phyloP scores from a whole-genome alignment of 2,329 filamentous ascomycete genomes.

The Diaporthe sp. region DNA sequence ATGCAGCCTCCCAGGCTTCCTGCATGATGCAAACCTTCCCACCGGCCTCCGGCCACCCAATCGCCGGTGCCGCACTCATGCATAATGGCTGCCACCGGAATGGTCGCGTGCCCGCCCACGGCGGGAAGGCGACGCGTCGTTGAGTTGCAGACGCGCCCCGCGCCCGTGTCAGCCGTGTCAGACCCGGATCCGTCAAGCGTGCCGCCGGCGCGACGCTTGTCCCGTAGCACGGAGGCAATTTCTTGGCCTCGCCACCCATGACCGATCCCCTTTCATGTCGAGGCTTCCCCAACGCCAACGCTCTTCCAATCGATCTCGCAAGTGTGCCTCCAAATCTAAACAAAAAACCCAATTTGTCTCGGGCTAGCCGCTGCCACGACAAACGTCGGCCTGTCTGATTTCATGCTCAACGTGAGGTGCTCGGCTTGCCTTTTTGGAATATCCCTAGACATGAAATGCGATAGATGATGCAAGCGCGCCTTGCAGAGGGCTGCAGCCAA shows the following conservation, averaged over 20 bases:
- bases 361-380: background rate
- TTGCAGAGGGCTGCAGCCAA: background rate
- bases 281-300: constrained; percentile 32
- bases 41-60: constrained; percentile 8
- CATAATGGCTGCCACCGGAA: constrained; percentile 22
- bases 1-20: constrained; percentile 12
- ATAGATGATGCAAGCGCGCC: background rate
- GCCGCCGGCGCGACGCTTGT: constrained; percentile 27
- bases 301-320: constrained; percentile 33
- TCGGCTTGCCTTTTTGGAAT: background rate
- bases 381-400: background rate
- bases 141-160: constrained; percentile 24
- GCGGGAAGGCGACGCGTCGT: constrained; percentile 27
- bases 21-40: background rate
- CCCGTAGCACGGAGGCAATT: constrained; percentile 16
- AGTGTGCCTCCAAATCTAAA: background rate
- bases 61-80: constrained; percentile 16
- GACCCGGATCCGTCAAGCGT: constrained; percentile 27
- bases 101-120: constrained; percentile 2
- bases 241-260: constrained; percentile 16
- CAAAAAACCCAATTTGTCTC: constrained; percentile 13
- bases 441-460: background rate
- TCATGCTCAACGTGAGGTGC: background rate
- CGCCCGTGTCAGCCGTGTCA: constrained; percentile 12
- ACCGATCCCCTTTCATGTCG: constrained; percentile 19